Evolutionary conservation across 2,329 filamentous ascomycete species (phyloP).

Genomic region (Elsinoe batatas): DNA sequence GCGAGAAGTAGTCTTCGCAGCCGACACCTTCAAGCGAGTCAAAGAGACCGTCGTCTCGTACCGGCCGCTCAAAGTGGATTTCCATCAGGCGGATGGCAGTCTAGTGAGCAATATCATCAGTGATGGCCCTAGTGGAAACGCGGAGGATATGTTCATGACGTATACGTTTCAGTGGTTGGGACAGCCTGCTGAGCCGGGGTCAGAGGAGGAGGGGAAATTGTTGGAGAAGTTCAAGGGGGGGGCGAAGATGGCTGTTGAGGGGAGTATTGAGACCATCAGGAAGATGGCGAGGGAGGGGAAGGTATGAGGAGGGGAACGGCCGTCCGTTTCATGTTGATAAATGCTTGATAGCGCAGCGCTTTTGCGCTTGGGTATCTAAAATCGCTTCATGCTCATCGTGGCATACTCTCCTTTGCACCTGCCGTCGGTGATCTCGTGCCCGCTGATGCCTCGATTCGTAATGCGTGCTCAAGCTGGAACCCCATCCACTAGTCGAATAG

Average conservation of each 20-base stretch:
- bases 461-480: neutral
- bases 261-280: conserved; percentile 33
- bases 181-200: conserved; percentile 28
- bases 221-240: conserved; percentile 21
- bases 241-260: conserved; percentile 35
- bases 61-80: conserved; percentile 39
- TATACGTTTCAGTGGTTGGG: conserved; percentile 37
- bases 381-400: neutral
- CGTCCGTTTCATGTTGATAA: neutral
- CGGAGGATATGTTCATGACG: conserved; percentile 34
- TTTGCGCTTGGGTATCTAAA: conserved; percentile 8
- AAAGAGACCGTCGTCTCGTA: conserved; percentile 32
- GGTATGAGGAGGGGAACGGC: neutral
- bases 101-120: conserved; percentile 37
- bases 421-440: neutral
- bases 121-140: conserved; percentile 27
- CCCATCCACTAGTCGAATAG: conserved; percentile 13
- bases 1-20: conserved; percentile 33
- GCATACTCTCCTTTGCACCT: neutral
- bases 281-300: conserved; percentile 27
- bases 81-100: conserved; percentile 34
- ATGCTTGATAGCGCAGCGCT: neutral
- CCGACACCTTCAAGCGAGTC: conserved; percentile 23
- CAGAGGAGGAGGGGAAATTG: conserved; percentile 26
- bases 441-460: neutral